Conservation (phyloP, 768 basidiomycete species). For the Termitomyces sp. region DNA sequence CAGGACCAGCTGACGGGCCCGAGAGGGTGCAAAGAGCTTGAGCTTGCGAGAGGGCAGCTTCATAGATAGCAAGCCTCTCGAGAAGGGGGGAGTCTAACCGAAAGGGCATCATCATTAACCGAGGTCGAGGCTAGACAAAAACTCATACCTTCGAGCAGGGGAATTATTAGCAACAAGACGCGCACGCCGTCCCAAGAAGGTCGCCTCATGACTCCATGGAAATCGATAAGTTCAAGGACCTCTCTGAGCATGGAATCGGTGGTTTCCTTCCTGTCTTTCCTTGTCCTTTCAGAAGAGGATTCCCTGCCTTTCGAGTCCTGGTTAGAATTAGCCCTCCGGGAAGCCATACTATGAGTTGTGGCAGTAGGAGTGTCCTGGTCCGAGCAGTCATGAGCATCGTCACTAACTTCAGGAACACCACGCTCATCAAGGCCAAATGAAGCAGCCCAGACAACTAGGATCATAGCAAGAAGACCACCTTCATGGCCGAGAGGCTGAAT, state of each 20-base stretch:
- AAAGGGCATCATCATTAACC: conserved; percentile 5
- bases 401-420: conserved; percentile 48
- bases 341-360: background rate
- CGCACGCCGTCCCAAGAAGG: conserved; percentile 88
- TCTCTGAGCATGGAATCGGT: conserved; percentile 71
- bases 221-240: conserved; percentile 75
- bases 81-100: conserved; percentile 38
- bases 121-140: background rate
- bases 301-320: conserved; percentile 19
- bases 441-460: conserved; percentile 84
- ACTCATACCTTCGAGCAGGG: conserved; percentile 72
- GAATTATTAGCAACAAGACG: conserved; percentile 71
- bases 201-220: conserved; percentile 70
- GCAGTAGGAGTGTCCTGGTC: conserved; percentile 16
- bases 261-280: conserved; percentile 44
- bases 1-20: conserved; percentile 24
- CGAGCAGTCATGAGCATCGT: conserved; percentile 7
- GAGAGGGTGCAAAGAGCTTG: conserved; percentile 65
- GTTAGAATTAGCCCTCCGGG: conserved; percentile 3
- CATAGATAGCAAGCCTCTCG: conserved; percentile 63
- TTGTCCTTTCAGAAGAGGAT: conserved; percentile 25
- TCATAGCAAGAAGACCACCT: conserved; percentile 71
- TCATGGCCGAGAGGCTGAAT: conserved; percentile 60
- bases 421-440: conserved; percentile 85
- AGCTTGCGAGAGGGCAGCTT: conserved; percentile 78